Base-by-base conservation (phyloP, 805 yeast species). In the Metschnikowia colocasiae region DNA sequence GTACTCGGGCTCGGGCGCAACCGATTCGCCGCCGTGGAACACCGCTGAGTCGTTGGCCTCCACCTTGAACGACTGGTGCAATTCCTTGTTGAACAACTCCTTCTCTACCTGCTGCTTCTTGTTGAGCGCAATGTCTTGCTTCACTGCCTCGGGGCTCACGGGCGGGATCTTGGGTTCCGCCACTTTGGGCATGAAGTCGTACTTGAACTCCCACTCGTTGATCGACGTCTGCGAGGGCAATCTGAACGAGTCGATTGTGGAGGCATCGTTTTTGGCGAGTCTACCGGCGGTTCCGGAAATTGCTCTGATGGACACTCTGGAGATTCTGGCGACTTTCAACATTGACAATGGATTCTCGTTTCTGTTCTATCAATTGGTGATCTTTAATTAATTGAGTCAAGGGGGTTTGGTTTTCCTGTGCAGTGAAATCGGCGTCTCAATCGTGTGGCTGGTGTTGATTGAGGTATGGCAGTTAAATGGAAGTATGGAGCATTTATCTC, bases 231-330 rank as follows among this genome's bases (percentile, higher is more conserved):
- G 71, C 38, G 75, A 61, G 13, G 83, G 82, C 35, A 78, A 65
- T 54, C 69, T 76, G 64, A 67, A 80, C 37, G 74, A 76, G 59
- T 82, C 87, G 51, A 81, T 81, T 33, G 80, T 75, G 7, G 85
- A 80, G 4, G 64, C 46, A 55, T 81, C 85, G 43, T 81, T 81
- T 58, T 81, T 81, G 30, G 81, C 80, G 10, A 48, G 41, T 42
- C 25, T 63, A 49, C 55, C 80, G 30, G 81, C 79, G 13, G 46
- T 39, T 19, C 38, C 30, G 22, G 48, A 27, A 37, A 43, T 20
- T 20, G 39, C 20, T 13, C 39, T 19, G 9, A 40, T 34, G 40
- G 50, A 40, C 3, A 38, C 27, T 33, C 32, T 39, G 32, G 49
- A 33, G 20, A 20, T 13, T 40, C 45, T 38, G 38, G 39, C 39